Evolutionary conservation across 2,329 filamentous ascomycete species (phyloP).

Genomic region (Herpotrichia juniperi): DNA sequence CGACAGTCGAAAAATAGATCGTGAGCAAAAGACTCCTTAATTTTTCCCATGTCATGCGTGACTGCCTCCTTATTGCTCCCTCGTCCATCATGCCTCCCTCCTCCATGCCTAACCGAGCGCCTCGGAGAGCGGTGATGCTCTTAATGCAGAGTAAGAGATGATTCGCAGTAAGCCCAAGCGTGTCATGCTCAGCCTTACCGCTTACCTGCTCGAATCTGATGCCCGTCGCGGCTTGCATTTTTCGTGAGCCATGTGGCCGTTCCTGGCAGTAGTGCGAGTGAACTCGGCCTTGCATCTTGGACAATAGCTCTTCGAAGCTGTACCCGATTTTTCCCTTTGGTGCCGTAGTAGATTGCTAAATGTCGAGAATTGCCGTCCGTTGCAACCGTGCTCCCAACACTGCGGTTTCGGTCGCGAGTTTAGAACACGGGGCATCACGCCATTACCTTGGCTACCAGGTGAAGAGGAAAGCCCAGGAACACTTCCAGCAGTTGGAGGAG

Average conservation of each 20-base stretch:
- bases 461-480: slow-evolving; percentile 35
- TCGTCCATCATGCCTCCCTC: neutral
- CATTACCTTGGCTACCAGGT: slow-evolving; percentile 28
- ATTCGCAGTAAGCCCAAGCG: slow-evolving; percentile 20
- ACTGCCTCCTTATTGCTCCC: slow-evolving; percentile 4
- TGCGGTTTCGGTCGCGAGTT: slow-evolving; percentile 88
- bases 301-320: slow-evolving; percentile 85
- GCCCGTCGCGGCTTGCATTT: slow-evolving; percentile 82
- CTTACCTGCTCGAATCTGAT: slow-evolving; percentile 44
- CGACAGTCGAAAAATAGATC: neutral
- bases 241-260: slow-evolving; percentile 84
- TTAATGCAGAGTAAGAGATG: slow-evolving; percentile 13
- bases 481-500: slow-evolving; percentile 21
- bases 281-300: slow-evolving; percentile 93
- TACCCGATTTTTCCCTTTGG: slow-evolving; percentile 92
- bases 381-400: slow-evolving; percentile 97
- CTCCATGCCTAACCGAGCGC: slow-evolving; percentile 9
- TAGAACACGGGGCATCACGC: slow-evolving; percentile 62
- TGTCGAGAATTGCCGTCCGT: slow-evolving; percentile 92
- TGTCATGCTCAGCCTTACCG: slow-evolving; percentile 26
- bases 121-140: slow-evolving; percentile 6
- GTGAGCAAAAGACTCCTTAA: slow-evolving; percentile 3
- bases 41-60: slow-evolving; percentile 3
- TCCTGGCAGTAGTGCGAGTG: slow-evolving; percentile 84
- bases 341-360: slow-evolving; percentile 94